These are phyloP conservation scores for Picea glauca DNA, from an alignment of 75 land plant genomes.

Conservation along the genomic window DNA sequence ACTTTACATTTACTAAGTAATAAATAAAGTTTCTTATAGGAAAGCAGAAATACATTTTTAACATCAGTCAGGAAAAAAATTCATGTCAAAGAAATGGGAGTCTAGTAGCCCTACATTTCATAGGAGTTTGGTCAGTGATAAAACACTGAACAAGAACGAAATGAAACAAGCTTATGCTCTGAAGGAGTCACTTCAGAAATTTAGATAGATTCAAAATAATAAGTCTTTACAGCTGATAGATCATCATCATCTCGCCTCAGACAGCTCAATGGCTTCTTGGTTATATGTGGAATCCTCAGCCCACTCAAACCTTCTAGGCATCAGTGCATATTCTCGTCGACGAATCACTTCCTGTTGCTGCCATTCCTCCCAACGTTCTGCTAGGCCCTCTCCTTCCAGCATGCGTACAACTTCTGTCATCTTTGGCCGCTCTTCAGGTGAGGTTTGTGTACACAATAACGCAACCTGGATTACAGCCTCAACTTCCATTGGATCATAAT, in stretches of 20 bases:
- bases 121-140: background rate
- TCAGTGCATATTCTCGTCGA: slow-evolving; percentile 18
- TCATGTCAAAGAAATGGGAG: background rate
- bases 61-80: background rate
- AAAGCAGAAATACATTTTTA: background rate
- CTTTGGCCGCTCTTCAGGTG: slow-evolving; percentile 54
- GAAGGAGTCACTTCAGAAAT: background rate
- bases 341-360: slow-evolving; percentile 33
- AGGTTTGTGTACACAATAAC: slow-evolving; percentile 49
- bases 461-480: slow-evolving; percentile 58
- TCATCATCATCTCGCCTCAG: slow-evolving; percentile 38
- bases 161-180: background rate
- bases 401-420: slow-evolving; percentile 61
- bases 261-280: slow-evolving; percentile 48
- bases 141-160: background rate
- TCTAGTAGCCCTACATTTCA: background rate
- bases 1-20: too few species aligned
- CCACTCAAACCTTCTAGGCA: slow-evolving; percentile 34
- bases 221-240: background rate
- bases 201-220: background rate
- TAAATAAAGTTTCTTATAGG: too few species aligned
- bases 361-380: slow-evolving; percentile 50
- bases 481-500: slow-evolving; percentile 46
- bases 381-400: slow-evolving; percentile 59
- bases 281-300: slow-evolving; percentile 46